Evolutionary conservation across 2,329 filamentous ascomycete genomes (phyloP).

Genomic region (Ceratocystis eucalypticola): DNA sequence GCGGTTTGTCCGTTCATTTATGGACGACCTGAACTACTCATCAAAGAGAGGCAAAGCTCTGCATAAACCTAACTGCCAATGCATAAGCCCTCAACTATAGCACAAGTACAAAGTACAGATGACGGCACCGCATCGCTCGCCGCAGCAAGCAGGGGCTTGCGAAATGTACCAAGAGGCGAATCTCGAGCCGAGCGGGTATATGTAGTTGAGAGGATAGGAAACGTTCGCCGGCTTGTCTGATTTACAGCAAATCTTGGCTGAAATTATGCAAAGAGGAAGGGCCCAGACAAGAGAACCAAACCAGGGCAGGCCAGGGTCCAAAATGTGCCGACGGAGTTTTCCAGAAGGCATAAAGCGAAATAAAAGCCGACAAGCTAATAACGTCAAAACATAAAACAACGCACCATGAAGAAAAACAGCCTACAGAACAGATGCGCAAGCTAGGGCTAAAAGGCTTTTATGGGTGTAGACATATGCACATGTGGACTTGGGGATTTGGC

Average conservation of each 20-base stretch:
- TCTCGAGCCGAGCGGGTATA: neutral
- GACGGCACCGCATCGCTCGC: too few species aligned
- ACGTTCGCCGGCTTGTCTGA: neutral
- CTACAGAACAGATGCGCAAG: neutral
- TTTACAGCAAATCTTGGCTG: neutral
- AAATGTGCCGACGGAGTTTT: neutral
- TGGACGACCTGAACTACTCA: neutral
- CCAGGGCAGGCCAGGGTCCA: neutral
- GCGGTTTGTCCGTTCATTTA: neutral
- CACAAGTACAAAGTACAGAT: too few species aligned
- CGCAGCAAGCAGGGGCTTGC: neutral
- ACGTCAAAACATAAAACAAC: slow-evolving; percentile 6
- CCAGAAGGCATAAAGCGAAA: slow-evolving; percentile 7
- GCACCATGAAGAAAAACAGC: neutral
- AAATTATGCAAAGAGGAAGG: neutral
- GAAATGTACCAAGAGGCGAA: neutral
- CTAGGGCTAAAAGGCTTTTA: neutral
- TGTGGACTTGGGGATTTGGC: neutral
- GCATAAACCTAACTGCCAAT: neutral
- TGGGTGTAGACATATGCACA: neutral
- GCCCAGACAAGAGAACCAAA: neutral
- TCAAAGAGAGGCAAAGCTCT: neutral
- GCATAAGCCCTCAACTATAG: neutral
- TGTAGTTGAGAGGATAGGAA: neutral
- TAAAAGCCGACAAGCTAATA: slow-evolving; percentile 6